Conservation (phyloP, 352 stramenopile species). For the Pythium dissimile region DNA sequence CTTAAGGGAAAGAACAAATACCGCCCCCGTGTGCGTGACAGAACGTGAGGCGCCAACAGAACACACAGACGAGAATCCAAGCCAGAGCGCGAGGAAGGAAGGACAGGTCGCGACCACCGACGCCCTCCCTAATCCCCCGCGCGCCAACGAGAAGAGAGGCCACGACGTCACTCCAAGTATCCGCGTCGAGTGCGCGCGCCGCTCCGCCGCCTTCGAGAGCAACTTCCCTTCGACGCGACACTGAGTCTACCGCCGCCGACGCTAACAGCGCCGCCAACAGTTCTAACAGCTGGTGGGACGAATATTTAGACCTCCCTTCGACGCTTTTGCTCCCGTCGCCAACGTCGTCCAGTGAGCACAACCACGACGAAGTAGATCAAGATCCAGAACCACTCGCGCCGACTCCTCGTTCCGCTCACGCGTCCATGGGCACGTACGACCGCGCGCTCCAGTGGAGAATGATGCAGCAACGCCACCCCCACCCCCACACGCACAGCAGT, state of each 20-base stretch:
- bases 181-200: background rate
- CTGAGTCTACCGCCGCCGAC: background rate
- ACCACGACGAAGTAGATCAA: background rate
- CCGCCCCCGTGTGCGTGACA: background rate
- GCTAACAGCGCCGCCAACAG: background rate
- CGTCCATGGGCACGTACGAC: slow-evolving; percentile 58
- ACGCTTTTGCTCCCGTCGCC: slow-evolving; percentile 7
- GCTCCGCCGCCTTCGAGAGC: background rate
- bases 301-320: slow-evolving; percentile 5
- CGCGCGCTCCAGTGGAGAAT: slow-evolving; percentile 41
- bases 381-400: background rate
- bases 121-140: background rate
- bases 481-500: slow-evolving; percentile 25
- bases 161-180: slow-evolving; percentile 17
- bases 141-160: slow-evolving; percentile 3
- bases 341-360: background rate
- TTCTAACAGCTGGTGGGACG: slow-evolving; percentile 12
- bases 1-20: background rate
- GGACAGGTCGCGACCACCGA: background rate
- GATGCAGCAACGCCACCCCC: slow-evolving; percentile 34
- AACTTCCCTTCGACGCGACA: background rate
- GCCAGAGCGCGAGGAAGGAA: background rate
- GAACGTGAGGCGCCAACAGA: slow-evolving; percentile 1
- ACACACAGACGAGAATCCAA: background rate
- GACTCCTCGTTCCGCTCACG: background rate